Evolutionary conservation across 1,139 yeast species (phyloP), one percentile per base, ranked within the genome.

Genomic region (Blastobotrys buckinghamii): DNA sequence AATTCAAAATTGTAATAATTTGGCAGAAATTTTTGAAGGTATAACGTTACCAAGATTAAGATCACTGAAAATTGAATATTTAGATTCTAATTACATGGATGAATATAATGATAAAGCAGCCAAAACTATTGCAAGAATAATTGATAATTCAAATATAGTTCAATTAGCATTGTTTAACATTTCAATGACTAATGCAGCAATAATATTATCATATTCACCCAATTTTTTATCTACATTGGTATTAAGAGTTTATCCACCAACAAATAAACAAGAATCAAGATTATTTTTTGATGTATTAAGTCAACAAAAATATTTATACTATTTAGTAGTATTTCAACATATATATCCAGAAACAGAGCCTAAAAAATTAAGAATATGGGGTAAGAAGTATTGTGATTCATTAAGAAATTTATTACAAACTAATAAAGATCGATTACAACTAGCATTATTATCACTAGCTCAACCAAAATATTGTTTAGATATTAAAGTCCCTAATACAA

Each of bases 381-480:
- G 44, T 15, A 41, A 41, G 13, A 33, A 41, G 15, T 41, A 41
- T 29, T 41, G 44, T 29, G 44, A 41, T 37, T 16, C 38, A 22
- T 9, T 41, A 29, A 15, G 44, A 16, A 15, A 7, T 12, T 29
- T 41, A 30, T n/a, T 41, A 10, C 29, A 13, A 17, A 4, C 15
- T 26, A 36, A 39, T 30, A 16, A 29, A 17, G 35, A 40, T 15
- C 34, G 36, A 9, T 30, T 41, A 19, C 37, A 29, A 29, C 8
- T 41, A 16, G 44, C 38, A 5, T 22, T 41, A 22, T 29, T 41
- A 15, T 15, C 44, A 15, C 12, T 33, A 12, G 44, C 44, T n/a
- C 44, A 41, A 29, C 27, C 27, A n/a, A 17, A 20, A 17, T 33
- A 41, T 20, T 41, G 34, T 30, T 33, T 29, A 6, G 20, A 13